Evolutionary conservation across 2,329 filamentous ascomycete genomes (phyloP), one percentile per base, ranked within the genome.

Genomic region (Gremmenia infestans): DNA sequence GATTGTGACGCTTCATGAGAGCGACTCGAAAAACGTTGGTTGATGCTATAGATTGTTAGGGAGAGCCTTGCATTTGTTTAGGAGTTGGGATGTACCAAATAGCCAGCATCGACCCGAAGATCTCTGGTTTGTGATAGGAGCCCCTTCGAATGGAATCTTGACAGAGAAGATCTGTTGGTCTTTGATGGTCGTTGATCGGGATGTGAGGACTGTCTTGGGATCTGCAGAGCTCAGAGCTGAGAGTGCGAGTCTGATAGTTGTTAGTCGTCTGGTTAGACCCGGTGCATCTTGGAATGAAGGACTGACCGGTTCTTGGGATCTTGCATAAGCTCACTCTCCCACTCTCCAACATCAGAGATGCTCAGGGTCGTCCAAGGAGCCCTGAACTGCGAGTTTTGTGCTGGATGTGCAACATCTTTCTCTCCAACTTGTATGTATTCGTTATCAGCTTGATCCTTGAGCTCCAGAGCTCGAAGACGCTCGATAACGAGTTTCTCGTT

Each of bases 21-120:
- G 90, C 87, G n/a, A 96, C 81, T 28, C 91, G 87, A 74, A 96
- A 94, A 54, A 95, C 86, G 65, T 96, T 96, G n/a, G 89, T 94
- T 4, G 88, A 84, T 1, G 91, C 91, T 39, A 25, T 25, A 25
- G 23, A 7, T 25, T 25, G 23, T 25, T 25, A 25, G 23, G 23
- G 5, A 5, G 23, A 25, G 23, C 23, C 23, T 25, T 25, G n/a
- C 4, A 5, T 4, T 39, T n/a, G n/a, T 14, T 39, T 12, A 39
- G 37, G 37, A 39, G 4, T 25, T 39, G 5, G 12, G 37, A 39
- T n/a, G 9, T 14, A 39, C 37, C 40, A 65, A 96, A 96, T 60
- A 96, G 82, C 91, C 91, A 96, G 77, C 91, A 96, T 61, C 91
- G 81, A 7, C 91, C 91, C 2, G 87, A 91, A 7, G 82, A 82